These are phyloP conservation scores for Decorospora gaudefroyi DNA, from an alignment of 2,329 filamentous ascomycete genomes.

Conservation along the genomic window DNA sequence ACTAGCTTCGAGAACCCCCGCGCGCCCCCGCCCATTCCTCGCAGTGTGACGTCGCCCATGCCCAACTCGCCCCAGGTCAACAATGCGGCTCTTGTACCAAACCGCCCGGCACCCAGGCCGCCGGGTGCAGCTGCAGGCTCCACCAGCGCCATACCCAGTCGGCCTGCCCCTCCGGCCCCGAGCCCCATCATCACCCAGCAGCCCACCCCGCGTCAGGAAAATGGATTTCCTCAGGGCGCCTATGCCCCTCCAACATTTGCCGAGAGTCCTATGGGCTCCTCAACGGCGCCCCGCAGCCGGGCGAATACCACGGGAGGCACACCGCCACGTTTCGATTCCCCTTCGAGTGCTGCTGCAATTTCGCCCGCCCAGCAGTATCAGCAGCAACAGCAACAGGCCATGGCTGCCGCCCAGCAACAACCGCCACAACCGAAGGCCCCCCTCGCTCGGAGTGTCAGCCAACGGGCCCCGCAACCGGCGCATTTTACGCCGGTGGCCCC, in stretches of 20 bases:
- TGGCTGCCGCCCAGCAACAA: conserved; percentile 63
- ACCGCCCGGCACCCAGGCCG: conserved; percentile 84
- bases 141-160: conserved; percentile 58
- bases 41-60: conserved; percentile 47
- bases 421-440: conserved; percentile 78
- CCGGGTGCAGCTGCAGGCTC: conserved; percentile 59
- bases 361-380: conserved; percentile 60
- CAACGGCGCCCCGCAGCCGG: conserved; percentile 49
- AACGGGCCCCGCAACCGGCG: conserved; percentile 55
- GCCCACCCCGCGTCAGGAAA: conserved; percentile 40
- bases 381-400: conserved; percentile 84
- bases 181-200: conserved; percentile 49
- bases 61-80: conserved; percentile 49
- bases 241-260: conserved; percentile 51
- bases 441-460: conserved; percentile 73
- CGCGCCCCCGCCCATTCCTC: conserved; percentile 85
- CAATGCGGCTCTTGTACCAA: conserved; percentile 65
- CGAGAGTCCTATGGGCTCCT: conserved; percentile 44
- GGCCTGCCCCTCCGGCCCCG: conserved; percentile 61
- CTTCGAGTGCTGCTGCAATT: conserved; percentile 43
- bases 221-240: conserved; percentile 49
- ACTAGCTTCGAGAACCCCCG: conserved; percentile 97
- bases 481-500: conserved; percentile 45
- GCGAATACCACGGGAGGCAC: conserved; percentile 51
- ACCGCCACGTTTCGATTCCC: conserved; percentile 53